Percentiles rank a stretch among this genome's conserved stretches.
Evolutionary conservation across 2,329 filamentous ascomycete genomes (phyloP).

Genomic region (Shiraia sp.): DNA sequence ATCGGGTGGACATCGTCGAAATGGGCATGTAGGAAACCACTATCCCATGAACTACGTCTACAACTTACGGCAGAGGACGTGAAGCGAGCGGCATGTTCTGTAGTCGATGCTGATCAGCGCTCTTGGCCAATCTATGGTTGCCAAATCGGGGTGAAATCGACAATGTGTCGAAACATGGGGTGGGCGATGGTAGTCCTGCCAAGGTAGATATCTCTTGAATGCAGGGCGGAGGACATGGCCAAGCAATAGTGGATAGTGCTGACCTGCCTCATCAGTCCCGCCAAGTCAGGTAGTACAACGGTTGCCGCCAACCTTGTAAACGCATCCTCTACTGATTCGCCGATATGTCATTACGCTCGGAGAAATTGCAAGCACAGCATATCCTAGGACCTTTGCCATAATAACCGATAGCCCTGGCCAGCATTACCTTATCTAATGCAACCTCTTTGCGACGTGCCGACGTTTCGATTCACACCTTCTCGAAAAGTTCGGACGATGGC

Average conservation of each 20-base stretch:
- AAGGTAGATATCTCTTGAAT: slow-evolving; percentile 4
- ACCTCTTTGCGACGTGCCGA: no score
- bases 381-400: no score
- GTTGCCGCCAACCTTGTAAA: no score
- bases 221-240: slow-evolving; percentile 9
- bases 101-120: neutral
- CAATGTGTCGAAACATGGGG: slow-evolving; percentile 9
- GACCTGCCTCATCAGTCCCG: slow-evolving; percentile 12
- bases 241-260: slow-evolving; percentile 8
- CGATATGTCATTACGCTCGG: no score
- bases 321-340: no score
- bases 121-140: slow-evolving; percentile 6
- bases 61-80: neutral
- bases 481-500: no score
- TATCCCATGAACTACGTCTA: neutral
- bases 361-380: no score
- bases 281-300: slow-evolving; percentile 11
- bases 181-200: slow-evolving; percentile 10
- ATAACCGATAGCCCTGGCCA: no score
- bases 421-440: no score
- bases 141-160: slow-evolving; percentile 8
- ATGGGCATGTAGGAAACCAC: slow-evolving; percentile 12
- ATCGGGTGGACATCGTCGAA: slow-evolving; percentile 14
- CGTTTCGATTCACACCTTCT: no score
- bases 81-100: no score